Conservation (phyloP, 306 rosid species). For the Prunus salicina region DNA sequence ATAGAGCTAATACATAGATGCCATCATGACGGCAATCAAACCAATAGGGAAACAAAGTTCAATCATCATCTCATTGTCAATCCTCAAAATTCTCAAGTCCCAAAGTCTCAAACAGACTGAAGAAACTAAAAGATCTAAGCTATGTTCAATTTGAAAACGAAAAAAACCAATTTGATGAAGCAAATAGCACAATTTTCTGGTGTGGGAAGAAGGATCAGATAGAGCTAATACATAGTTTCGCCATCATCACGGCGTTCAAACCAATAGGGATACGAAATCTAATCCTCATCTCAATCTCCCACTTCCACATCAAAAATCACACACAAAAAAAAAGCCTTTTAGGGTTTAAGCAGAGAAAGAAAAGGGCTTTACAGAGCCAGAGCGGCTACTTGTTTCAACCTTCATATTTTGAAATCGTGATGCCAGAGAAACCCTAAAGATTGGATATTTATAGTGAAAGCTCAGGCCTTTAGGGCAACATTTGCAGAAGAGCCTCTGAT, state of each 20-base stretch:
- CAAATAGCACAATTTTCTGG: too few species aligned
- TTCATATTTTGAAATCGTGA: not conserved
- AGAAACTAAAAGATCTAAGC: not conserved
- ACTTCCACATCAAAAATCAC: slow-evolving; percentile 8
- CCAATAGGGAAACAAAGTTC: slow-evolving; percentile 21
- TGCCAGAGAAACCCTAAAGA: not conserved
- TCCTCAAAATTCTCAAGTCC: not conserved
- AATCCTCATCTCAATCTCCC: slow-evolving; percentile 41
- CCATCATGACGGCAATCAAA: slow-evolving; percentile 23
- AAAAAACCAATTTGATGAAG: not conserved
- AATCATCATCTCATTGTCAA: slow-evolving; percentile 20
- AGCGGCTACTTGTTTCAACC: not conserved
- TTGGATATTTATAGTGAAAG: slow-evolving; percentile 2
- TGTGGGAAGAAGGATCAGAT: slow-evolving; percentile 38
- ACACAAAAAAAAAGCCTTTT: not conserved
- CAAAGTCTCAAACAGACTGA: not conserved
- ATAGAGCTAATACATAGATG: slow-evolving; percentile 14
- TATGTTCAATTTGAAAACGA: not conserved
- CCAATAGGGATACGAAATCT: slow-evolving; percentile 49
- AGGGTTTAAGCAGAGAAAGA: not conserved
- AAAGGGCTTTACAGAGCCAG: not conserved
- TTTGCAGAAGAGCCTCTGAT: not conserved
- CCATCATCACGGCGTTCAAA: slow-evolving; percentile 52
- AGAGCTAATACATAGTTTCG: slow-evolving; percentile 46
- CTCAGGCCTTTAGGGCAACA: not conserved